Base-by-base conservation (phyloP, 495 filamentous ascomycete genomes). In the Penicillium turbatum region DNA sequence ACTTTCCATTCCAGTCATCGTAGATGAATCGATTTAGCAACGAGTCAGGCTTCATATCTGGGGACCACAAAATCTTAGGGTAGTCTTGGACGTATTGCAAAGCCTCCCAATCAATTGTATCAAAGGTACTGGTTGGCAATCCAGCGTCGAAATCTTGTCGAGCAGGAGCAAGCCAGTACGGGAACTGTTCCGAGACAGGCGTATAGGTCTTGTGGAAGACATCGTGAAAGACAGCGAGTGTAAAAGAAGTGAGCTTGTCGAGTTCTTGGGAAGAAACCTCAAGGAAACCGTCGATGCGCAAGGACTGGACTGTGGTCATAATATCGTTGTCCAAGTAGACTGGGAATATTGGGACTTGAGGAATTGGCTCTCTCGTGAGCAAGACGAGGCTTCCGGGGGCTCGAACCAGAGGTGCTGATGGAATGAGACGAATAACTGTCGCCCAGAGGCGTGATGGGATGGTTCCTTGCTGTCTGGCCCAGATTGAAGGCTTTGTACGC, bases 141-240 rank as follows among this genome's bases (percentile, higher is more conserved):
- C 13, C 6, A 10, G 12, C 15, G 3, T 46, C 26, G 1, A 49
- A 6, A 16, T 41, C 24, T 15, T 21, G 36, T 5, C 21, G 54
- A 4, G 39, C 66, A 5, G 93, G 93, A 5, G 82, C 87, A 36
- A 97, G 67, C 79, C 92, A 97, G 68, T 96, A 98, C 0, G 90
- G 84, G 63, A 95, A 85, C 13, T 83, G 80, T 8, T 79, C 72
- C 0, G 72, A 45, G 27, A 85, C 75, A 0, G 76, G 60, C 34
- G 86, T 84, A 61, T 89, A 98, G 5, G 72, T 75, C 67, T 98
- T 98, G 56, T 88, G 90, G 67, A 96, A 98, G 0, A 97, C 70
- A 62, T 97, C 89, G n/a, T 81, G 72, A 61, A 92, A 96, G 3
- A 95, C 66, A 8, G 79, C 78, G 31, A 92, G 71, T 0, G 89